Base-by-base conservation (phyloP, 768 basidiomycete species). In the Lactifluus pinguis region DNA sequence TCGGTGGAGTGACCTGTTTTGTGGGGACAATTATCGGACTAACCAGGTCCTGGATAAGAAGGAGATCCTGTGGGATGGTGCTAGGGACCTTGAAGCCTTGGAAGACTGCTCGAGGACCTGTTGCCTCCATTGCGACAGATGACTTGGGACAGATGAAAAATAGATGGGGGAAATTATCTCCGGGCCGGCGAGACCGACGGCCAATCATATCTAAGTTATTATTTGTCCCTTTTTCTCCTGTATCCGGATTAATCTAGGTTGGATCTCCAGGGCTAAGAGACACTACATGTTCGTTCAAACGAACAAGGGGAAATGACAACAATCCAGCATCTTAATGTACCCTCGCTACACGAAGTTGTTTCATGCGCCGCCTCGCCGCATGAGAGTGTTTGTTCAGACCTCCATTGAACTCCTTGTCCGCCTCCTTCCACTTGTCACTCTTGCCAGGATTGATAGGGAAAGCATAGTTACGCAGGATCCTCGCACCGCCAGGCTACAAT, bases 301-400 rank as follows among this genome's bases (percentile, higher is more conserved):
- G 25, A 25, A 25, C n/a, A n/a, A n/a, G n/a, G n/a, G n/a, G n/a
- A n/a, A n/a, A n/a, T n/a, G n/a, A n/a, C n/a, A n/a, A n/a, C n/a
- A n/a, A n/a, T n/a, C n/a, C n/a, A n/a, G n/a, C n/a, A n/a, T n/a
- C n/a, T n/a, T n/a, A n/a, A n/a, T n/a, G n/a, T n/a, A 81, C 55
- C 58, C 69, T 77, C 19, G 83, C 84, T 11, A 85, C 66, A 55
- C 78, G 72, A 42, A 84, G 67, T 50, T 79, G 74, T n/a, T 66
- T 64, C 77, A 85, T 76, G 48, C 76, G 72, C 65, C 72, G 73
- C 63, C 71, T 75, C 13, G 84, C 83, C 4, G 79, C 78, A 17
- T 79, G 75, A 14, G 84, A 83, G 66, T 89, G 87, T 57, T 82
- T 83, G 68, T 89, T 92, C 66, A 87, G 72, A 13, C 86, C 87